A percentile compares a stretch with the other conserved stretches of the same genome.
Conservation (phyloP, 495 filamentous ascomycete genomes). For the Xylaria longipes region DNA sequence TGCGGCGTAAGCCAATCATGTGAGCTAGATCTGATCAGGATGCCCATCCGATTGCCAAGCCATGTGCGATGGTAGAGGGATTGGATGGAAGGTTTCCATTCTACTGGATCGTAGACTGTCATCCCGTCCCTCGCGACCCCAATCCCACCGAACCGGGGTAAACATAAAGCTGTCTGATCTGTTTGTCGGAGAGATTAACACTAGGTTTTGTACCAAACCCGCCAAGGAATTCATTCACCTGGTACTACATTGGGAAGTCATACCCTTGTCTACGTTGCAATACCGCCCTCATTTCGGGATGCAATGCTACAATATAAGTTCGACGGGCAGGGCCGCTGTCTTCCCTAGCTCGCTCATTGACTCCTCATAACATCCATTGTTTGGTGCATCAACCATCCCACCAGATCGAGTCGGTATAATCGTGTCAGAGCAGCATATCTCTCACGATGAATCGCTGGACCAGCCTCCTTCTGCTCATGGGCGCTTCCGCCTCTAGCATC, state of each 20-base stretch:
- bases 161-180: not conserved
- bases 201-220: not conserved
- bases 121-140: not conserved
- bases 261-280: conserved; percentile 17
- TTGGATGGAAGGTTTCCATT: conserved; percentile 3
- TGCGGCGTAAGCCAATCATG: conserved; percentile 9
- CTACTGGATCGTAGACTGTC: not conserved
- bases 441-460: conserved; percentile 17
- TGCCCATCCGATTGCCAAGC: conserved; percentile 12
- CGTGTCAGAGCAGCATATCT: not conserved
- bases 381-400: not conserved
- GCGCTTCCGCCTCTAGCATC: conserved; percentile 12
- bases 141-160: not conserved
- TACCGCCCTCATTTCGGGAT: conserved; percentile 3
- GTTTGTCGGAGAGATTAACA: not conserved
- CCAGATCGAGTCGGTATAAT: not conserved
- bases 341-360: not conserved
- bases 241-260: conserved; percentile 8
- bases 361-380: not conserved
- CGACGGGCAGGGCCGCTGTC: not conserved
- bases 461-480: conserved; percentile 22
- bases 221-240: conserved; percentile 13
- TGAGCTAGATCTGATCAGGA: conserved; percentile 11
- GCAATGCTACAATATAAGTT: conserved; percentile 17
- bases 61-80: not conserved